These are phyloP conservation scores for Cantharellus cinnabarinus DNA, from an alignment of 768 basidiomycete species.

Conservation along the genomic window DNA sequence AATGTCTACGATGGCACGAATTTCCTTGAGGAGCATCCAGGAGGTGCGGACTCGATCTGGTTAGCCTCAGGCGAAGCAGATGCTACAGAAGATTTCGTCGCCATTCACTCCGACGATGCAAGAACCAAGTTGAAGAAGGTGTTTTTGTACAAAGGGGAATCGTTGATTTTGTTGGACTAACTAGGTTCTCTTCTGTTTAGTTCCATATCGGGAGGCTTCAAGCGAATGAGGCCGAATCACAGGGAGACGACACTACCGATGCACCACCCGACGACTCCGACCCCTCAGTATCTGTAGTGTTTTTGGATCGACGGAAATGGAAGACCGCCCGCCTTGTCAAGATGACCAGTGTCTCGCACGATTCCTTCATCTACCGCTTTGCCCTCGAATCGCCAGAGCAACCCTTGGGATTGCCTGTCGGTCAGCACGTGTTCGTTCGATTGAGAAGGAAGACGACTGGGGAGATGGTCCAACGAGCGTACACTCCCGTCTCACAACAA, in stretches of 20 bases:
- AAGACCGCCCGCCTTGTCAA: neutral
- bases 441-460: conserved; percentile 22
- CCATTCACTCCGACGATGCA: neutral
- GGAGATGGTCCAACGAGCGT: conserved; percentile 34
- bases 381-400: conserved; percentile 22
- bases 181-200: neutral
- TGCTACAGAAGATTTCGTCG: conserved; percentile 34
- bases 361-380: conserved; percentile 20
- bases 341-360: neutral
- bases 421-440: conserved; percentile 38
- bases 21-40: conserved; percentile 37
- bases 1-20: conserved; percentile 34
- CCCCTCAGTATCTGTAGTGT: neutral
- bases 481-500: conserved; percentile 18
- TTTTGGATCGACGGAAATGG: neutral
- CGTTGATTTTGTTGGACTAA: neutral
- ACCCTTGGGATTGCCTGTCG: conserved; percentile 32
- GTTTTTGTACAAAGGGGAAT: neutral
- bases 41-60: conserved; percentile 33
- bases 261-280: neutral
- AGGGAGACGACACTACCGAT: neutral
- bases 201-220: neutral
- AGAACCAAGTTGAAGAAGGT: neutral
- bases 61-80: conserved; percentile 35
- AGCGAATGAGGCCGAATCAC: neutral